These are phyloP conservation scores for Senna siamea DNA, from an alignment of 306 rosid species.

Conservation along the genomic window DNA sequence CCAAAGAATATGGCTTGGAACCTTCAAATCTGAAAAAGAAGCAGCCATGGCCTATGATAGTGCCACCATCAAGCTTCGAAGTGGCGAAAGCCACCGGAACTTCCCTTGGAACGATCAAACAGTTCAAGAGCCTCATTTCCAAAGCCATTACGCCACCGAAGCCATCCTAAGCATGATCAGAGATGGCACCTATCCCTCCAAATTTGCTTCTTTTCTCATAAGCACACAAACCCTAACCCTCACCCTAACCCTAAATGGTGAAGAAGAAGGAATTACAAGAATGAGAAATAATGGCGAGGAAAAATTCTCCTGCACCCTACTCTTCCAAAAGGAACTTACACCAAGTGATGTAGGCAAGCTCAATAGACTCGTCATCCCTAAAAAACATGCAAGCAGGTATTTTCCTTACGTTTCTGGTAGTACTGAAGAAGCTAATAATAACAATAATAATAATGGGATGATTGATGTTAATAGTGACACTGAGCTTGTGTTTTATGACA, in stretches of 20 bases:
- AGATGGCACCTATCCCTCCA: slow-evolving; percentile 70
- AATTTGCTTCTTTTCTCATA: slow-evolving; percentile 54
- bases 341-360: slow-evolving; percentile 93
- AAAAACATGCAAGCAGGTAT: slow-evolving; percentile 69
- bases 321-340: slow-evolving; percentile 81
- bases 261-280: background rate
- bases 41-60: slow-evolving; percentile 94
- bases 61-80: slow-evolving; percentile 73
- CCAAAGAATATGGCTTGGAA: slow-evolving; percentile 91
- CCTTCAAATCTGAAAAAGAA: slow-evolving; percentile 69
- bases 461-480: too few relatives aligned
- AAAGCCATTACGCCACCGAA: slow-evolving; percentile 56
- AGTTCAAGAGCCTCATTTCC: slow-evolving; percentile 66
- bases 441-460: background rate
- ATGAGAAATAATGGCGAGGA: slow-evolving; percentile 36
- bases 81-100: slow-evolving; percentile 65
- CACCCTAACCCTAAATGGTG: slow-evolving; percentile 1
- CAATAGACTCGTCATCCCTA: slow-evolving; percentile 81
- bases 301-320: slow-evolving; percentile 48
- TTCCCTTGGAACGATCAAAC: slow-evolving; percentile 69
- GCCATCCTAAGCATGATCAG: slow-evolving; percentile 71
- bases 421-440: background rate
- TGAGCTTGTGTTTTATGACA: slow-evolving; percentile 57
- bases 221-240: slow-evolving; percentile 31
- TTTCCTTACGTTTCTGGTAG: slow-evolving; percentile 53